Evolutionary conservation across 2,329 filamentous ascomycete species (phyloP), one percentile per base, ranked within the genome.

Genomic region (Beauveria rudraprayagi): DNA sequence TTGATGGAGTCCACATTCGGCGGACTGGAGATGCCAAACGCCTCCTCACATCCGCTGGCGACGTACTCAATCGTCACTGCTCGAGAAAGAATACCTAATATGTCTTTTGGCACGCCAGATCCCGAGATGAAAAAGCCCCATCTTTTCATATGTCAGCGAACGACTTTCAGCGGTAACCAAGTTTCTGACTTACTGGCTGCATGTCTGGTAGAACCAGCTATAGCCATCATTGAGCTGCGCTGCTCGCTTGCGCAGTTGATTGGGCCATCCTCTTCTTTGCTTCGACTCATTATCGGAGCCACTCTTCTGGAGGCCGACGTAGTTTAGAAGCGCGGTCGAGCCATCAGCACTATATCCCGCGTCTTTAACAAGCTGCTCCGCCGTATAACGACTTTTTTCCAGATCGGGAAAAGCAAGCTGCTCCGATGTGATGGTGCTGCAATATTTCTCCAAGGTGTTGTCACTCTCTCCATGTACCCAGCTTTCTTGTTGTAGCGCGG

Each of bases 51-150:
- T 66, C 86, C 77, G 4, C 81, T 71, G 0, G 82, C 83, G 3
- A 77, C 71, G 70, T 86, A 91, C 2, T 85, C 77, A 0, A 91
- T 67, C 63, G 86, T 82, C 30, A 91, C 77, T 2, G 85, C 79
- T 16, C 91, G 86, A 1, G 90, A 93, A 54, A 94, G 78, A 5
- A 95, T 73, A 0, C 91, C 87, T 1, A 87, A 80, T 56, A 85
- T 80, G 61, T 82, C 75, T 0, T 75, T 67, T 0, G 90, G 90
- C 0, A 86, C 85, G 28, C 86, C 84, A 6, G 84, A 87, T 51
- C 91, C 90, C 0, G 89, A 90, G 66, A 88, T 82, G 55, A 92
- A 83, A 73, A 84, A 94, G 9, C 90, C 91, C 90, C 89, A 94
- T 79, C 84, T 82, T 48, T 28, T 2, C 14, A 30, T 19, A n/a